Base-by-base conservation (phyloP, 163 green algal genomes). In the Scenedesmus sp. region DNA sequence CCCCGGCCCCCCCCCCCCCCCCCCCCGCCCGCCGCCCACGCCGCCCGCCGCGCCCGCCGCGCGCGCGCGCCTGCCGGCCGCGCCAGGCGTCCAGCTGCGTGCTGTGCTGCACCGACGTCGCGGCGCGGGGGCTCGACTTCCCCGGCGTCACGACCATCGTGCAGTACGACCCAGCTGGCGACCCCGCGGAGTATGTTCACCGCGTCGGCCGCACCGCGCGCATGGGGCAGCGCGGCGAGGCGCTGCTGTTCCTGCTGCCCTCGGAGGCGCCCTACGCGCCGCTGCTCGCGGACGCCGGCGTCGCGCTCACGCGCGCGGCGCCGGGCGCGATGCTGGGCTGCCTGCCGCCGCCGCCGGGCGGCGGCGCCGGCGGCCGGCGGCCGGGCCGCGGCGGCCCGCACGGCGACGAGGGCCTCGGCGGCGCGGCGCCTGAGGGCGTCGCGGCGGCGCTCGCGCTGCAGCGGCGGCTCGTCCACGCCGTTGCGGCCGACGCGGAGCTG, bases 101-200 rank as follows among this genome's bases (percentile, higher is more conserved):
- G n/a, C 83, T 99, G 66, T 77, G 98, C 17, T 94, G 87, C 78
- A 99, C 96, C 0, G 96, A 99, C 64, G 94, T 99, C 14, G 96
- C 96, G 6, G 96, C 96, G 0, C 82, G 96, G 2, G 96, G 96
- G 0, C 84, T 99, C 47, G 96, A 99, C 89, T 96, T 99, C 48
- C 95, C 95, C 22, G 88, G 90, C 42, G 95, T 99, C 7, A 80
- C 95, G 65, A 94, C 87, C 87, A 92, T 98, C 58, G 57, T 99
- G 24, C 95, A 99, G 88, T 92, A 93, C 60, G 95, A 98, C 81
- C 82, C 94, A 11, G 94, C 94, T 1, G 90, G 94, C 20, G 92
- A 93, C 26, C 91, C 92, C 5, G 71, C 81, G 24, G 87, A 93
- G 64, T 97, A 96, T 71, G 86, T 98, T 33, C 96, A 99, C 83